Base-by-base conservation (phyloP, 305 asterid species). In the Fraxinus dipetala region DNA sequence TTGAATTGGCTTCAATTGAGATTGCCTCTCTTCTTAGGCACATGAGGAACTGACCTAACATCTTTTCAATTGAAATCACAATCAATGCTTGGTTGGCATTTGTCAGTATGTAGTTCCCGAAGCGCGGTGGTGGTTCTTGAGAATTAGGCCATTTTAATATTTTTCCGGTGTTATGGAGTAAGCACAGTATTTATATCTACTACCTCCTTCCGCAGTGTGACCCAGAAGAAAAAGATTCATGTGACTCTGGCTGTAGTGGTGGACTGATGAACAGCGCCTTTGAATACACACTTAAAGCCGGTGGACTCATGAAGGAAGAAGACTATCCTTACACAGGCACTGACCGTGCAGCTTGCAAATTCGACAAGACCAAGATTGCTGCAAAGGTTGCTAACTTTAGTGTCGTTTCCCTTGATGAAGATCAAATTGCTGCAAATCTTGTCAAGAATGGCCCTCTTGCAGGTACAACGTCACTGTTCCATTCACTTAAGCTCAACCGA, bases 261-360 rank as follows among this genome's bases (percentile, higher is more conserved):
- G 98, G 98, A 38, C 87, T 95, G 78, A 95, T 95, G 98, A 95
- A 93, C 78, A 94, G 95, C 85, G 98, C 98, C 54, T 93, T 94
- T 79, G 95, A 95, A 54, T 95, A 95, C 89, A 88, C 98, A 0
- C 91, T 93, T 36, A 92, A 93, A 86, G 86, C 96, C 78, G 98
- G 98, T 87, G 98, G 98, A 67, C 93, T 95, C 80, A 93, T 95
- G 98, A 78, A 90, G 79, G 98, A 95, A 85, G 89, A 88, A 81
- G 98, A 95, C 78, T 93, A 92, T 83, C 94, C 97, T 78, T 95
- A 95, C 85, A 89, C 95, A 5, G 97, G 97, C 83, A 91, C 93
- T 18, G 98, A 94, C 79, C 88, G 84, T 38, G 92, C 90, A 76
- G 81, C 92, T 76, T 95, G 98, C 93, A 90, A 90, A 75, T 93